Conservation (phyloP, 768 basidiomycete genomes). For the Guyanaporus albipodus region DNA sequence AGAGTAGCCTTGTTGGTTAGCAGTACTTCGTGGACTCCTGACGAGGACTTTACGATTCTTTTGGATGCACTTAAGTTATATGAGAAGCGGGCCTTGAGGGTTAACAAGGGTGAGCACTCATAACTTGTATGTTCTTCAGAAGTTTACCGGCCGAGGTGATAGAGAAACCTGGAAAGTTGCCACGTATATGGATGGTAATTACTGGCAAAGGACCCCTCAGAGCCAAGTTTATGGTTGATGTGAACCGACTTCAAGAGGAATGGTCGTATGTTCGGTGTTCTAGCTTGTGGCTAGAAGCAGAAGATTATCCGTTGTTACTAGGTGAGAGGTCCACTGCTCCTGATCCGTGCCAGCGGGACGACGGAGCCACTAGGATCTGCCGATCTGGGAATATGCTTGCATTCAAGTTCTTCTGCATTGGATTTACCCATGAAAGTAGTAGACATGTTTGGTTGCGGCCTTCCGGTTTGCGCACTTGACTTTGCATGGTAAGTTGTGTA, state of each 20-base stretch:
- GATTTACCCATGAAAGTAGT: slow-evolving; percentile 99
- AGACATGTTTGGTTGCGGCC: slow-evolving; percentile 97
- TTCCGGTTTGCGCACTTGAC: slow-evolving; percentile 88
- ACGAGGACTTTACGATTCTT: slow-evolving; percentile 90
- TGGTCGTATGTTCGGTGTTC: slow-evolving; percentile 81
- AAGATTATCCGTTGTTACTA: slow-evolving; percentile 84
- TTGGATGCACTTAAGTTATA: slow-evolving; percentile 71
- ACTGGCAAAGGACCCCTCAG: slow-evolving; percentile 88
- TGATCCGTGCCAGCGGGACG: neutral
- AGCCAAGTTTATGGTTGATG: slow-evolving; percentile 66
- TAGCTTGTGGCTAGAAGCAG: slow-evolving; percentile 84
- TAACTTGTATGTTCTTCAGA: neutral
- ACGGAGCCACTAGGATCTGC: slow-evolving; percentile 65
- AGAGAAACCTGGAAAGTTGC: slow-evolving; percentile 40
- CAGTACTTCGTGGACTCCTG: slow-evolving; percentile 95
- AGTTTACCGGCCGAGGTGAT: neutral
- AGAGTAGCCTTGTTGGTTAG: slow-evolving; percentile 86
- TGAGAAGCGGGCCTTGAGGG: slow-evolving; percentile 49
- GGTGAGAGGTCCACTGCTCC: slow-evolving; percentile 42
- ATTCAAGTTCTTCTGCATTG: slow-evolving; percentile 83
- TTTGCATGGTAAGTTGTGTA: slow-evolving; percentile 69
- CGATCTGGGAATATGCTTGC: slow-evolving; percentile 87
- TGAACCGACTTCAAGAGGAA: slow-evolving; percentile 49
- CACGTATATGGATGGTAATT: slow-evolving; percentile 77
- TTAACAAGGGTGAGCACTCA: slow-evolving; percentile 16